Percentiles rank a stretch among this genome's conserved stretches.
Evolutionary conservation across 225 moss, liverwort and hornwort species (phyloP).

Genomic region (Sphagnum contortum): DNA sequence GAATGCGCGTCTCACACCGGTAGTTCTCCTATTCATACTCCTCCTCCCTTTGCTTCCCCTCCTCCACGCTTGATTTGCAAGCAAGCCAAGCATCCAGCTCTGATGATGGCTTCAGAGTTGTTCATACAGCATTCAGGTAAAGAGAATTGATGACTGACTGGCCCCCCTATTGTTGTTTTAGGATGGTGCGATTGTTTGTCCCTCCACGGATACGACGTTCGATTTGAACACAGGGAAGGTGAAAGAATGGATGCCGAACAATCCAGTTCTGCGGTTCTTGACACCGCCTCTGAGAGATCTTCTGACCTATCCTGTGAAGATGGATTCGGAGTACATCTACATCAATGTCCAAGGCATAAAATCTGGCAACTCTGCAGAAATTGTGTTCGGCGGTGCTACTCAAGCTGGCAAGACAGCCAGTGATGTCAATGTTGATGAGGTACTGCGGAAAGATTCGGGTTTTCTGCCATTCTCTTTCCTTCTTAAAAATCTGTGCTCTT

Average conservation of each 20-base stretch:
- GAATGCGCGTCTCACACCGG: slow-evolving; percentile 83
- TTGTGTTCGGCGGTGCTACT: slow-evolving; percentile 79
- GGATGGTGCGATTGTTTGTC: slow-evolving; percentile 84
- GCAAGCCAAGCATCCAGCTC: not conserved
- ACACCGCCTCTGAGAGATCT: slow-evolving; percentile 67
- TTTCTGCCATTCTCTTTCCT: not conserved
- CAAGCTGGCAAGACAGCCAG: slow-evolving; percentile 82
- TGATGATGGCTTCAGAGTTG: too few relatives aligned
- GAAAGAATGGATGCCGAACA: slow-evolving; percentile 83
- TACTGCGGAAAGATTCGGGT: slow-evolving; percentile 1
- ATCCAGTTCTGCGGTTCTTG: slow-evolving; percentile 70
- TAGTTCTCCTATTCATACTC: slow-evolving; percentile 1
- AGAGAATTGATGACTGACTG: too few relatives aligned
- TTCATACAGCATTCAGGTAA: too few relatives aligned
- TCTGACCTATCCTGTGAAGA: slow-evolving; percentile 65
- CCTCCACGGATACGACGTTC: slow-evolving; percentile 83
- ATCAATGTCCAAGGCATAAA: slow-evolving; percentile 48
- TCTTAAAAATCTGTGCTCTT: not conserved
- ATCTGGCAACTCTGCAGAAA: slow-evolving; percentile 63
- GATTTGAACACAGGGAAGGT: slow-evolving; percentile 87
- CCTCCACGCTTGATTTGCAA: not conserved
- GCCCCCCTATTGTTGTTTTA: not conserved
- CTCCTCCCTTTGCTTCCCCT: not conserved
- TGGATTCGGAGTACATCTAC: slow-evolving; percentile 59
- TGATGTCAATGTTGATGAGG: slow-evolving; percentile 86